Evolutionary conservation across 2,329 filamentous ascomycete genomes (phyloP).

Genomic region (Ophiocordyceps polyrhachis-furcata): DNA sequence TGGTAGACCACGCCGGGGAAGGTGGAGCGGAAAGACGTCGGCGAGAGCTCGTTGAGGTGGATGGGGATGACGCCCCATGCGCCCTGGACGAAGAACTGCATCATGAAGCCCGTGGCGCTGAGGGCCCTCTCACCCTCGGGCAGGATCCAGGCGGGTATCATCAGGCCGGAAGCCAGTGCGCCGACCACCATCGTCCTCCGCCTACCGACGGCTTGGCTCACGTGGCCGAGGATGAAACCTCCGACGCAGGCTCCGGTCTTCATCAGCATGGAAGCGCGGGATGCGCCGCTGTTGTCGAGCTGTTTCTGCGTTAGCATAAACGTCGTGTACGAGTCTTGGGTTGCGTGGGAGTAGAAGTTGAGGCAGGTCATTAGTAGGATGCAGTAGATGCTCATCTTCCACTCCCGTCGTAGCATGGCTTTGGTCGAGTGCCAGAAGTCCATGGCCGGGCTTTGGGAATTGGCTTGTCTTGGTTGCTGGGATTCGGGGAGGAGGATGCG

Average conservation of each 20-base stretch:
- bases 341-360: constrained; percentile 60
- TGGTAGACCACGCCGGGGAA: constrained; percentile 59
- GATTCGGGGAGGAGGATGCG: constrained; percentile 56
- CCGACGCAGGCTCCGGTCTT: constrained; percentile 61
- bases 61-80: constrained; percentile 53
- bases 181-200: constrained; percentile 46
- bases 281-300: constrained; percentile 42
- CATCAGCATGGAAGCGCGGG: constrained; percentile 63
- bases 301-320: constrained; percentile 61
- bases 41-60: constrained; percentile 56
- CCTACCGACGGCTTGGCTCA: constrained; percentile 58
- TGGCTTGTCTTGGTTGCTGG: constrained; percentile 47
- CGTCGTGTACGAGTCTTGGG: constrained; percentile 66
- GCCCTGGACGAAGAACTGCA: constrained; percentile 49
- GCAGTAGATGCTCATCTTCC: constrained; percentile 63
- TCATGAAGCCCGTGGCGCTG: constrained; percentile 47
- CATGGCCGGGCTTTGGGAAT: constrained; percentile 24
- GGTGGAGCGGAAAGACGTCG: constrained; percentile 48
- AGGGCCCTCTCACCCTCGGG: constrained; percentile 39
- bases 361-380: constrained; percentile 63
- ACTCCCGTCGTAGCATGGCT: constrained; percentile 48
- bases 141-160: constrained; percentile 56
- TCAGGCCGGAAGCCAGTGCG: constrained; percentile 35
- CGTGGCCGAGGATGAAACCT: constrained; percentile 53
- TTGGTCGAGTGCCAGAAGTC: constrained; percentile 53